Conservation (phyloP, 495 filamentous ascomycete species). For the Aspergillus bertholletiae region DNA sequence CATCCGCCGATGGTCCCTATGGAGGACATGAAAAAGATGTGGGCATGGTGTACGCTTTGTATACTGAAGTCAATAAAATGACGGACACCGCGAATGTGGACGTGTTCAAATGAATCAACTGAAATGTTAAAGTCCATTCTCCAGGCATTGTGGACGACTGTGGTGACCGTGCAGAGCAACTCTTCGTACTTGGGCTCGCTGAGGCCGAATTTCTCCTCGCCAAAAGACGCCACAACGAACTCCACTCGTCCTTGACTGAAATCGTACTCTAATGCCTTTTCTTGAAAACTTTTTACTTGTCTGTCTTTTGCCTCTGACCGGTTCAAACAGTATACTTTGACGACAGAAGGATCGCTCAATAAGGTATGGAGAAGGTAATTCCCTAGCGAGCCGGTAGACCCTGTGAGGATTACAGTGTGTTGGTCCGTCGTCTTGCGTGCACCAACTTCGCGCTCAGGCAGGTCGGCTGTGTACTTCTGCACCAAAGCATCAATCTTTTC, state of each 20-base stretch:
- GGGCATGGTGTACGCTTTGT: constrained; percentile 36
- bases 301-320: constrained; percentile 26
- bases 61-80: constrained; percentile 46
- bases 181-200: constrained; percentile 27
- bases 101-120: constrained; percentile 51
- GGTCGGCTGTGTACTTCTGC: constrained; percentile 15
- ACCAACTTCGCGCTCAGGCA: background rate
- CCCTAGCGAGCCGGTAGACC: constrained; percentile 56
- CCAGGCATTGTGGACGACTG: constrained; percentile 62
- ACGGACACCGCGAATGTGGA: constrained; percentile 47
- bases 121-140: constrained; percentile 59
- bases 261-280: constrained; percentile 7
- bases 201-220: constrained; percentile 43
- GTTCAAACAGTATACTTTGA: constrained; percentile 55
- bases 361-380: constrained; percentile 51
- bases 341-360: constrained; percentile 28
- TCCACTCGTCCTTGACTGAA: constrained; percentile 18
- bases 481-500: constrained; percentile 19
- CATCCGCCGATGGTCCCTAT: constrained; percentile 39
- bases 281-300: constrained; percentile 11
- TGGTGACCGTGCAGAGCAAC: constrained; percentile 36
- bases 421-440: background rate
- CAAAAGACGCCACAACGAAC: constrained; percentile 51
- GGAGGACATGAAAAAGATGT: constrained; percentile 53
- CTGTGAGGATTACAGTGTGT: constrained; percentile 46